phyloP scores from a whole-genome alignment of 176 grass and related monocot species.

The Puya raimondii region DNA sequence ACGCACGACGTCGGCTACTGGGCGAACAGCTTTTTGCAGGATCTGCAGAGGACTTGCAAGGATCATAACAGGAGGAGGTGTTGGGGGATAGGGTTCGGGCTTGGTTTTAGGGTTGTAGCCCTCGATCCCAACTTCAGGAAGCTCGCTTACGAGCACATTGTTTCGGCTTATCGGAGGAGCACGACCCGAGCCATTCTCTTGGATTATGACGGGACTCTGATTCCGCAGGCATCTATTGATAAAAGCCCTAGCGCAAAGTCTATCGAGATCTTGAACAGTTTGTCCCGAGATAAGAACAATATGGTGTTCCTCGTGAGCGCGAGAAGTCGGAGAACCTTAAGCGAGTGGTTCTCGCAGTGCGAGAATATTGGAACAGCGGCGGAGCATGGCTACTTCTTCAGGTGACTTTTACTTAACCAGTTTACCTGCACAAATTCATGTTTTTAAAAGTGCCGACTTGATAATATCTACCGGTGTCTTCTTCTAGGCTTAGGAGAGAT shows the following conservation, averaged over 20 bases:
- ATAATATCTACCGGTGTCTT: neutral
- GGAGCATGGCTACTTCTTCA: constrained; percentile 78
- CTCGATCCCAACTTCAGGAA: constrained; percentile 91
- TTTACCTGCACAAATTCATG: neutral
- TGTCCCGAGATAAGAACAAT: constrained; percentile 65
- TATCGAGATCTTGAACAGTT: constrained; percentile 56
- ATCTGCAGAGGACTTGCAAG: constrained; percentile 70
- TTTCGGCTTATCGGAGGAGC: constrained; percentile 68
- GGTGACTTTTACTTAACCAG: constrained; percentile 31
- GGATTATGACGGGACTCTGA: constrained; percentile 85
- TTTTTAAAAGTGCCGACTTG: neutral
- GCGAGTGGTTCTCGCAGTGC: constrained; percentile 63
- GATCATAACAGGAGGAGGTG: constrained; percentile 65
- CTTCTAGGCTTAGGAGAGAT: constrained; percentile 48
- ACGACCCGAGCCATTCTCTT: constrained; percentile 48
- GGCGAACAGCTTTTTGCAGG: constrained; percentile 88
- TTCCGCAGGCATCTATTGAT: constrained; percentile 65
- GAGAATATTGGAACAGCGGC: constrained; percentile 66
- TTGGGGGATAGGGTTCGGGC: constrained; percentile 92
- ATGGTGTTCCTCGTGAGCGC: constrained; percentile 69
- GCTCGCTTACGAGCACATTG: constrained; percentile 64
- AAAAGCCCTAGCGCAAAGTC: constrained; percentile 55
- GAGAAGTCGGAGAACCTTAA: constrained; percentile 44
- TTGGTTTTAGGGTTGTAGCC: constrained; percentile 72
- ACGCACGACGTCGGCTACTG: constrained; percentile 88